Evolutionary conservation across 106 monocot genomes (phyloP), one percentile per base, ranked within the genome.

Genomic region (Dactylorhiza incarnata): DNA sequence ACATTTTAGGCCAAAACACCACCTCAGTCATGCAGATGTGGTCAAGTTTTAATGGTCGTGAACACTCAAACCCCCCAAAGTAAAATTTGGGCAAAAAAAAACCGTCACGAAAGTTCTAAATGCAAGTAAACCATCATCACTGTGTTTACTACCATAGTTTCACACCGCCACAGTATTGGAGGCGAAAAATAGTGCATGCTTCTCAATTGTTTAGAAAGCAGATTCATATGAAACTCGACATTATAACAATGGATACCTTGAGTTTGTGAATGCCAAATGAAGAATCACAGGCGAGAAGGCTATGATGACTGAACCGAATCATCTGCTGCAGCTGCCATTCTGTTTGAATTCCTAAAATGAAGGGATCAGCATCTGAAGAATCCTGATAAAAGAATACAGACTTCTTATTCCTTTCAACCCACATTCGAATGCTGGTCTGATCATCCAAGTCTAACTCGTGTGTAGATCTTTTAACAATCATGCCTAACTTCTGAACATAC

Each of bases 251-350:
- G 45, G 5, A 48, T 81, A 97, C 97, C 97, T 97, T 97, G 24
- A 97, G 86, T 79, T 97, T 93, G 81, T 79, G 91, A 76, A 97
- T 83, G 43, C 97, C 97, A 82, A 97, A 97, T 54, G 97, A 89
- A 20, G 97, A 97, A 72, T 97, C 84, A 65, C 79, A 83, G 10
- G 97, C 91, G 56, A 97, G 71, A 75, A 97, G 82, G 75, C 93
- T 91, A 13, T 91, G 91, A 80, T 94, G 89, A 26, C 97, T 79
- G 83, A 97, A 97, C n/a, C 97, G 85, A 76, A 97, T 83, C 87
- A 91, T 91, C 73, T 93, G 93, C 53, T 97, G 97, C 80, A 97
- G 77, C 74, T 97, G 97, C 93, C 97, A 97, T 26, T 97, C 93
- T 61, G 97, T 97, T 70, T 97, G 97, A 69, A 97, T 94, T 68